Conservation (phyloP, 2,329 filamentous ascomycete species). For the Neocatenulostroma microsporum region DNA sequence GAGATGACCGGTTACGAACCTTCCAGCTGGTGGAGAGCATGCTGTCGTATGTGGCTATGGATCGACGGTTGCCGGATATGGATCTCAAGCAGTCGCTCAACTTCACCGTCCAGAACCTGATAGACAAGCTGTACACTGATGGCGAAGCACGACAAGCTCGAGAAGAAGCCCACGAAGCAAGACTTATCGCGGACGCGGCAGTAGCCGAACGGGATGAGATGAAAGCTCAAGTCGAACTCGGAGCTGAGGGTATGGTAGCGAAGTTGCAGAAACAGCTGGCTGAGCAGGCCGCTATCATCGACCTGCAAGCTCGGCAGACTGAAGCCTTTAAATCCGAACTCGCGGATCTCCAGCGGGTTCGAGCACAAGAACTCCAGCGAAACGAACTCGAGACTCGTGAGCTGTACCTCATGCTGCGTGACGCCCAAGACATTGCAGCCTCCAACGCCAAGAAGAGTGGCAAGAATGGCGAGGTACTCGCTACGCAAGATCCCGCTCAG, state of each 20-base stretch:
- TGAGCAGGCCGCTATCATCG: slow-evolving; percentile 83
- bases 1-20: slow-evolving; percentile 85
- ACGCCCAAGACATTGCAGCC: slow-evolving; percentile 91
- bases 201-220: slow-evolving; percentile 96
- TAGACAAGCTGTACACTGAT: slow-evolving; percentile 95
- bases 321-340: slow-evolving; percentile 85
- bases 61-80: slow-evolving; percentile 88
- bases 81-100: slow-evolving; percentile 96
- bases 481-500: slow-evolving; percentile 58
- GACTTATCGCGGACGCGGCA: slow-evolving; percentile 89
- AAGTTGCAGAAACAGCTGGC: slow-evolving; percentile 92
- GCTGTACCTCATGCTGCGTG: slow-evolving; percentile 94
- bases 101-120: slow-evolving; percentile 88
- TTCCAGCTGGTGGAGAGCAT: slow-evolving; percentile 98
- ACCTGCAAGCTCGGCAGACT: slow-evolving; percentile 76
- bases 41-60: slow-evolving; percentile 98
- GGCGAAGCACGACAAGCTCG: slow-evolving; percentile 86
- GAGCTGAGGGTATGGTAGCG: slow-evolving; percentile 84
- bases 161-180: slow-evolving; percentile 82
- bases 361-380: slow-evolving; percentile 83
- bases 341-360: slow-evolving; percentile 73
- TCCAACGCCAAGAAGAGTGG: slow-evolving; percentile 63
- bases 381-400: slow-evolving; percentile 95
- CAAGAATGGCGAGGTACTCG: slow-evolving; percentile 34
- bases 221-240: slow-evolving; percentile 77